Evolutionary conservation across 805 yeast species (phyloP).

Genomic region (Wickerhamiella musiphila): DNA sequence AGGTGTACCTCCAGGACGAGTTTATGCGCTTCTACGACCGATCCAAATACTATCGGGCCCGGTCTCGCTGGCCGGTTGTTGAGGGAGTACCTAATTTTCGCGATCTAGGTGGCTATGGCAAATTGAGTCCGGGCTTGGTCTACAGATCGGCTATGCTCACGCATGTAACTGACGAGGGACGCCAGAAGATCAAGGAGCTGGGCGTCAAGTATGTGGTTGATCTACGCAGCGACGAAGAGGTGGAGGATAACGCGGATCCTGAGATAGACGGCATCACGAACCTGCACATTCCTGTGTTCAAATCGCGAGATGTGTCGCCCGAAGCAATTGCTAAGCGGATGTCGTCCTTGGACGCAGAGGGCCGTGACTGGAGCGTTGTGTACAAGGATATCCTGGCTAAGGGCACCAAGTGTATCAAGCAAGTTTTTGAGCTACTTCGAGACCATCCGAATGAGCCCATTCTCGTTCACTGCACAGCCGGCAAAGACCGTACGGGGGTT

Average conservation of each 20-base stretch:
- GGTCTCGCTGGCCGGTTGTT: slow-evolving; percentile 40
- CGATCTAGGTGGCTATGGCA: slow-evolving; percentile 64
- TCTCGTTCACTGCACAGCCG: slow-evolving; percentile 67
- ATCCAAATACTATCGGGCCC: slow-evolving; percentile 23
- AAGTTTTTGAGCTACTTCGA: slow-evolving; percentile 36
- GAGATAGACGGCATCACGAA: slow-evolving; percentile 30
- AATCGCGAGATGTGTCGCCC: slow-evolving; percentile 41
- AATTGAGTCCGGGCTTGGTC: slow-evolving; percentile 32
- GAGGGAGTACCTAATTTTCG: slow-evolving; percentile 61
- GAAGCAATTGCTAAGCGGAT: slow-evolving; percentile 41
- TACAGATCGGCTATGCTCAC: slow-evolving; percentile 51
- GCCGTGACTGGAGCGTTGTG: slow-evolving; percentile 38
- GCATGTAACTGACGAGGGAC: slow-evolving; percentile 35
- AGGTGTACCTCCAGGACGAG: slow-evolving; percentile 35
- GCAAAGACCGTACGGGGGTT: slow-evolving; percentile 74
- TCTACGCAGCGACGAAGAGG: slow-evolving; percentile 45
- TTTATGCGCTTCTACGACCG: slow-evolving; percentile 32
- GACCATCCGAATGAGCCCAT: slow-evolving; percentile 37
- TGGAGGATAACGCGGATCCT: slow-evolving; percentile 26
- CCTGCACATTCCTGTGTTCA: slow-evolving; percentile 41
- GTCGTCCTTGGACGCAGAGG: slow-evolving; percentile 29
- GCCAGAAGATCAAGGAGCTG: slow-evolving; percentile 24
- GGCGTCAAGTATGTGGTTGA: slow-evolving; percentile 45
- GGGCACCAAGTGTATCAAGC: slow-evolving; percentile 32
- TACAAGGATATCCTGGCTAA: slow-evolving; percentile 39